Percentiles rank a stretch among this genome's conserved stretches.
Conservation (phyloP, 1,139 yeast species). For the Scheffersomyces insectosa region DNA sequence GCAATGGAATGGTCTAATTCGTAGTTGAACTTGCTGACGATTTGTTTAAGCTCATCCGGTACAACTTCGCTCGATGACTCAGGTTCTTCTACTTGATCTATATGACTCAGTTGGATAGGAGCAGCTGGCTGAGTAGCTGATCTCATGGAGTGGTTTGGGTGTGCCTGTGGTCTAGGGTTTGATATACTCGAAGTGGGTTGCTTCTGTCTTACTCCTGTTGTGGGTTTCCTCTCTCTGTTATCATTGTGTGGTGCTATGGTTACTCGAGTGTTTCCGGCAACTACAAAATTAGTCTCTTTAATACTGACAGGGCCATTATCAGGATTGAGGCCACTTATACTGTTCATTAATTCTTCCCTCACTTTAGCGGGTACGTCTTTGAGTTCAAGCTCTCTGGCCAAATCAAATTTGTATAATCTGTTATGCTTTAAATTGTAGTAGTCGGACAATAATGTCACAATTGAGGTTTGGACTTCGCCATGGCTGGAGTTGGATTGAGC, state of each 20-base stretch:
- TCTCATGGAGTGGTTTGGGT: neutral
- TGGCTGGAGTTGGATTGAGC: conserved; percentile 4
- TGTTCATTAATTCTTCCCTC: conserved; percentile 29
- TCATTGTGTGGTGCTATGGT: neutral
- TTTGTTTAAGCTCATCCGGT: conserved; percentile 6
- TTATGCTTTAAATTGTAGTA: conserved; percentile 32
- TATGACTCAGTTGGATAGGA: neutral
- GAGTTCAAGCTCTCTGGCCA: conserved; percentile 46
- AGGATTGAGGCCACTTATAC: conserved; percentile 22
- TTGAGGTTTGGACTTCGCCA: conserved; percentile 16
- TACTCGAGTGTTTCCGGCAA: neutral
- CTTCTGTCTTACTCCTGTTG: neutral
- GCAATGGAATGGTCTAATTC: conserved; percentile 25
- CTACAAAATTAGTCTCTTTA: neutral
- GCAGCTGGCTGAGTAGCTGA: neutral
- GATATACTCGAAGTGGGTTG: neutral
- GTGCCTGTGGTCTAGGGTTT: neutral
- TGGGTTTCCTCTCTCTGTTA: too few relatives aligned
- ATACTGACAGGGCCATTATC: neutral
- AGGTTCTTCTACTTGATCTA: neutral
- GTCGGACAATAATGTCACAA: conserved; percentile 22
- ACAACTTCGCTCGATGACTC: neutral
- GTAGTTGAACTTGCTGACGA: conserved; percentile 20
- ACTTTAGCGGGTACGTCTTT: conserved; percentile 34
- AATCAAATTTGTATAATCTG: conserved; percentile 39